A percentile compares a stretch with the other conserved stretches of the same genome.
phyloP scores from a whole-genome alignment of 768 basidiomycete genomes.

The Crassisporium funariophilum region DNA sequence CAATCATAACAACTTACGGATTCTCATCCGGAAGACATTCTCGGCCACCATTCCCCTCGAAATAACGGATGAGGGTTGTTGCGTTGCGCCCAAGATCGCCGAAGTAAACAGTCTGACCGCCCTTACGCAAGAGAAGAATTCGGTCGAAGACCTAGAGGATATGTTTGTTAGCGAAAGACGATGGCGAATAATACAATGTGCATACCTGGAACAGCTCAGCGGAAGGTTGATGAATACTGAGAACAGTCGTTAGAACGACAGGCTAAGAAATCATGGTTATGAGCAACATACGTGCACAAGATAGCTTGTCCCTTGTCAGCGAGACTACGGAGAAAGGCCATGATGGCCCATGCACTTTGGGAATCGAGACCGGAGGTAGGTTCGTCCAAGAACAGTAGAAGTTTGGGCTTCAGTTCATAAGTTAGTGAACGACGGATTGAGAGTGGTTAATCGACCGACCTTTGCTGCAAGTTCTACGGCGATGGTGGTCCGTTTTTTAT shows the following conservation, averaged over 20 bases:
- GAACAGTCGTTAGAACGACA: constrained; percentile 1
- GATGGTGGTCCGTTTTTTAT: constrained; percentile 82
- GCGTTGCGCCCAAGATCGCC: constrained; percentile 70
- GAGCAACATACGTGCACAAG: constrained; percentile 93
- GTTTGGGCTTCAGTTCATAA: constrained; percentile 53
- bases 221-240: constrained; percentile 78
- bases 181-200: background rate
- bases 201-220: constrained; percentile 76
- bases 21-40: constrained; percentile 69
- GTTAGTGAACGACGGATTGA: background rate
- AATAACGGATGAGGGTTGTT: constrained; percentile 69
- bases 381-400: constrained; percentile 86
- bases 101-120: constrained; percentile 77
- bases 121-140: constrained; percentile 73
- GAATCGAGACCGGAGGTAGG: constrained; percentile 89
- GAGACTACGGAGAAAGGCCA: constrained; percentile 72
- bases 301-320: constrained; percentile 86
- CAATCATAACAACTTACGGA: constrained; percentile 60
- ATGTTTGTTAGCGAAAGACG: background rate
- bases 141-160: constrained; percentile 65
- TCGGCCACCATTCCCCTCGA: constrained; percentile 68
- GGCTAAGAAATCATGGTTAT: too few relatives aligned
- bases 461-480: constrained; percentile 88
- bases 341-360: constrained; percentile 84
- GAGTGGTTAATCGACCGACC: constrained; percentile 41